A percentile compares a stretch with the other conserved stretches of the same genome.
Evolutionary conservation across 768 basidiomycete species (phyloP).

Genomic region (Russula foetens): DNA sequence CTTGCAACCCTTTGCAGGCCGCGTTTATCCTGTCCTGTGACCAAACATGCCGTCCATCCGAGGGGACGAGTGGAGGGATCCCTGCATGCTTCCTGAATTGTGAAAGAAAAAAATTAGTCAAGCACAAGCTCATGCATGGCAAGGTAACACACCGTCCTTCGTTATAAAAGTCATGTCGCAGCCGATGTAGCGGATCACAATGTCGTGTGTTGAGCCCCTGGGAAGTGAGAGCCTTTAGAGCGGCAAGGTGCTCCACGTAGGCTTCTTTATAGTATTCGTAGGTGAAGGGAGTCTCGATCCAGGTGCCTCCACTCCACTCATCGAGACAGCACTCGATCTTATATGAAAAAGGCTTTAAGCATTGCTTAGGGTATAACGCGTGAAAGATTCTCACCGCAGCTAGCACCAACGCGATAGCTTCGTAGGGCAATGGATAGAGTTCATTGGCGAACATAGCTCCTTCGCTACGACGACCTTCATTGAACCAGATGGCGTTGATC

Average conservation of each 20-base stretch:
- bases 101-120: not conserved
- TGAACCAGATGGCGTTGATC: constrained; percentile 2
- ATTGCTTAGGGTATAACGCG: not conserved
- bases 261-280: not conserved
- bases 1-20: not conserved
- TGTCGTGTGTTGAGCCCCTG: constrained; percentile 5
- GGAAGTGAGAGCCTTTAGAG: not conserved
- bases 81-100: constrained; percentile 2
- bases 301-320: not conserved
- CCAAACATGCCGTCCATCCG: not conserved
- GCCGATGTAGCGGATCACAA: not conserved
- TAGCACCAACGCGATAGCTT: not conserved
- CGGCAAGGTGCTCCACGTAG: not conserved
- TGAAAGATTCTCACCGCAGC: not conserved
- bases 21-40: not conserved
- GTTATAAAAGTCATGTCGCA: not conserved
- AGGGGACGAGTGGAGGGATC: not conserved
- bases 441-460: not conserved
- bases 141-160: constrained; percentile 1
- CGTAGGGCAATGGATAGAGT: constrained; percentile 5
- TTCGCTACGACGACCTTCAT: not conserved
- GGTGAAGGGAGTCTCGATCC: not conserved
- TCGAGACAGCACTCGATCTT: constrained; percentile 9
- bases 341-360: not conserved
- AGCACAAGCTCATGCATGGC: not conserved